phyloP scores from a whole-genome alignment of 345 rosid species.

The Brassica incana region DNA sequence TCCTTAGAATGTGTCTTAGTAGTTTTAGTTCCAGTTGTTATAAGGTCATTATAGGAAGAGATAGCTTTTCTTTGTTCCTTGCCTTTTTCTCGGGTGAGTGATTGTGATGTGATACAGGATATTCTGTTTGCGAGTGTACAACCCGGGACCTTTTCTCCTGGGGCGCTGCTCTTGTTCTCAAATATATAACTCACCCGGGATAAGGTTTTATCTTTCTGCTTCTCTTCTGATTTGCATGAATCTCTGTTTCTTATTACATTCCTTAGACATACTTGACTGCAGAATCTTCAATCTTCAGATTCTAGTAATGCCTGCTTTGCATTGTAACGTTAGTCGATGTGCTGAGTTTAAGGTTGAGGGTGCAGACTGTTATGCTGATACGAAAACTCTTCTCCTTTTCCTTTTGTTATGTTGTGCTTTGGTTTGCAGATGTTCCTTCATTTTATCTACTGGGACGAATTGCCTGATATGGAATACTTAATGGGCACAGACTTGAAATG shows the following conservation, averaged over 20 bases:
- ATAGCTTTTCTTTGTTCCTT: slow-evolving; percentile 47
- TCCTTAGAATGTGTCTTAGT: not conserved
- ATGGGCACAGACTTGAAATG: slow-evolving; percentile 58
- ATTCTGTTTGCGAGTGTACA: slow-evolving; percentile 43
- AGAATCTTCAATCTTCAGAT: too few relatives aligned
- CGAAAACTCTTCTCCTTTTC: too few relatives aligned
- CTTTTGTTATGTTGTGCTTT: slow-evolving; percentile 2
- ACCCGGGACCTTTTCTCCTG: slow-evolving; percentile 54
- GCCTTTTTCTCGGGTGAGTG: slow-evolving; percentile 49
- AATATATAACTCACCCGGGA: slow-evolving; percentile 53
- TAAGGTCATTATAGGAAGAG: slow-evolving; percentile 36
- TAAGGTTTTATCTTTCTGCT: slow-evolving; percentile 55
- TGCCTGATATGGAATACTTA: slow-evolving; percentile 72
- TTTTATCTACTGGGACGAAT: slow-evolving; percentile 77
- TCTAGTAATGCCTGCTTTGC: too few relatives aligned
- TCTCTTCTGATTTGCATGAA: slow-evolving; percentile 38
- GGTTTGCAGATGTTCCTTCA: slow-evolving; percentile 65
- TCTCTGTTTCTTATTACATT: not conserved
- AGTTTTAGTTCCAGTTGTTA: not conserved
- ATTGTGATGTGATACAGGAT: slow-evolving; percentile 68
- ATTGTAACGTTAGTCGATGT: not conserved
- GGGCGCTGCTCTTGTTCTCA: slow-evolving; percentile 54
- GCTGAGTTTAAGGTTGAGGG: not conserved
- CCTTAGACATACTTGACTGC: too few relatives aligned
- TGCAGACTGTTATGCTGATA: too few relatives aligned